phyloP scores from a whole-genome alignment of 768 basidiomycete species.

The Lactarius quietus region DNA sequence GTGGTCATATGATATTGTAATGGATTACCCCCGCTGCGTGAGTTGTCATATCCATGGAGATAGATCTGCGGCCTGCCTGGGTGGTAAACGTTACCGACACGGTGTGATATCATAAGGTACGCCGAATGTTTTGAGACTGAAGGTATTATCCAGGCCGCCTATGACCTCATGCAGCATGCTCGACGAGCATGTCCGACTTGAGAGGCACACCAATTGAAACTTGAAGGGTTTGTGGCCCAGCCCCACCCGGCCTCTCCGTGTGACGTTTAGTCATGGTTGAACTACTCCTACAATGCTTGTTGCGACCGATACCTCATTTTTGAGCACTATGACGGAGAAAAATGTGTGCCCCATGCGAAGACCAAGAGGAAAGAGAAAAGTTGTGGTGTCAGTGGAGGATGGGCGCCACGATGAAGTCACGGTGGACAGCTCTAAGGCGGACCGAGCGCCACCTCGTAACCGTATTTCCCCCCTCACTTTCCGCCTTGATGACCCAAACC shows the following conservation, averaged over 20 bases:
- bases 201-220: not conserved
- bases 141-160: too few relatives aligned
- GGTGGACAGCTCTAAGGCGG: too few relatives aligned
- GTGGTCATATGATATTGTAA: not conserved
- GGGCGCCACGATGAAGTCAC: too few relatives aligned
- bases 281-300: too few relatives aligned
- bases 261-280: not conserved
- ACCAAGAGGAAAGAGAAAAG: too few relatives aligned
- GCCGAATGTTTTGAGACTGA: not conserved
- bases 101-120: not conserved
- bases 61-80: not conserved
- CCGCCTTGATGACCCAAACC: constrained; percentile 56
- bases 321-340: not conserved
- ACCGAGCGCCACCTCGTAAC: not conserved
- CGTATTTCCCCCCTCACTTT: constrained; percentile 7
- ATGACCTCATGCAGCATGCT: not conserved
- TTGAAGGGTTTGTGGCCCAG: not conserved
- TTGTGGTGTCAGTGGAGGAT: too few relatives aligned
- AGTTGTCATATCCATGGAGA: not conserved
- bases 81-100: too few relatives aligned
- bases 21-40: not conserved
- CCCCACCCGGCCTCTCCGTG: too few relatives aligned
- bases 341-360: not conserved
- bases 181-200: not conserved
- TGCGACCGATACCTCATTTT: not conserved